phyloP scores from a whole-genome alignment of 257 asterid species.

The Przewalskia tangutica region DNA sequence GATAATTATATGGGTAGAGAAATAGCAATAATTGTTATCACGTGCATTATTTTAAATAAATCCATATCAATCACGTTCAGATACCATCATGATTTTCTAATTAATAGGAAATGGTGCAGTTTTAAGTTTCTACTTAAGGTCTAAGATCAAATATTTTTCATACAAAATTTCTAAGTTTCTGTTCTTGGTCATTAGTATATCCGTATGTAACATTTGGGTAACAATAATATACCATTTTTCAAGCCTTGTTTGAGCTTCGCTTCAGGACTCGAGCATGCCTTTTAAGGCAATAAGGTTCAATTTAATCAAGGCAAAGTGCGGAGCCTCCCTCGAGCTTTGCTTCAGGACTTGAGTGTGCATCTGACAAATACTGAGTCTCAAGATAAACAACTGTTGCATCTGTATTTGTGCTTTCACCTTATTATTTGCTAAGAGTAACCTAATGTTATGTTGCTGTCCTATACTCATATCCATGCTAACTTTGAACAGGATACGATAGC shows the following conservation, averaged over 20 bases:
- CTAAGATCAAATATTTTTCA: not conserved
- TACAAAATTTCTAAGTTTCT: not conserved
- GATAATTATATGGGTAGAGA: not conserved
- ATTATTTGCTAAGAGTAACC: not conserved
- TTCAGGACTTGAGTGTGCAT: not conserved
- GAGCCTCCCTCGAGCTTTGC: not conserved
- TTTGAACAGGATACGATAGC: constrained; percentile 68
- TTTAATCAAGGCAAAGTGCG: not conserved
- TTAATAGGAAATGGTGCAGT: not conserved
- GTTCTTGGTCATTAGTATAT: not conserved
- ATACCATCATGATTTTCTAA: not conserved
- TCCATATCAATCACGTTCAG: not conserved
- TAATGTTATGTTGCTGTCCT: constrained; percentile 3
- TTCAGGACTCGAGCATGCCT: too few species aligned
- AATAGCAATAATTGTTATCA: not conserved
- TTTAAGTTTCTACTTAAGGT: not conserved
- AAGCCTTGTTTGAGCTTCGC: not conserved
- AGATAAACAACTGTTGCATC: not conserved
- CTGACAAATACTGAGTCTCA: not conserved
- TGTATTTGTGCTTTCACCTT: not conserved
- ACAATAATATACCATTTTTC: not conserved
- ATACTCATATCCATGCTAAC: not conserved
- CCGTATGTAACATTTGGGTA: not conserved
- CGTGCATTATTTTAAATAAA: not conserved
- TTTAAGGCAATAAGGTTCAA: not conserved